phyloP scores from a whole-genome alignment of 2,329 filamentous ascomycete species.

The Ophiosphaerella narmari region DNA sequence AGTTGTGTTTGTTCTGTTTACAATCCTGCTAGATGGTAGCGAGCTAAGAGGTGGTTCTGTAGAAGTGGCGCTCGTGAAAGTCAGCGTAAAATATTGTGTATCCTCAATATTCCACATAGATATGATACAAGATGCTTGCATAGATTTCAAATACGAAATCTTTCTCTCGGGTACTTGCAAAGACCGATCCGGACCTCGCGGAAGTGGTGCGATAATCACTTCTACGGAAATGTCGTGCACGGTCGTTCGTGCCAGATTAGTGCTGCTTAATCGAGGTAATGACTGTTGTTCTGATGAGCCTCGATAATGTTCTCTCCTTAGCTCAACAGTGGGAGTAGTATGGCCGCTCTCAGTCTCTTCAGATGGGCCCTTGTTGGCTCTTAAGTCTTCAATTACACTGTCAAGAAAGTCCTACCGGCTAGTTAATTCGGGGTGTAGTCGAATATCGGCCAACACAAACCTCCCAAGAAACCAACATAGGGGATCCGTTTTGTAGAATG shows the following conservation, averaged over 20 bases:
- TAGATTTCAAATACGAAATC: conserved; percentile 33
- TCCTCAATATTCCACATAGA: conserved; percentile 73
- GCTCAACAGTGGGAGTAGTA: conserved; percentile 34
- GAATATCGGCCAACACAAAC: conserved; percentile 26
- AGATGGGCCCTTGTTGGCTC: conserved; percentile 11
- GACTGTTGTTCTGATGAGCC: conserved; percentile 9
- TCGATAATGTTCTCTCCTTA: conserved; percentile 7
- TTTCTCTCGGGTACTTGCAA: conserved; percentile 20
- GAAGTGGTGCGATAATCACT: conserved; percentile 63
- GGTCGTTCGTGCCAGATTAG: conserved; percentile 46
- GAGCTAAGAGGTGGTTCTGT: conserved; percentile 15
- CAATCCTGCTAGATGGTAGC: conserved; percentile 45
- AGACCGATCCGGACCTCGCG: conserved; percentile 11
- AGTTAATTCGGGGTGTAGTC: conserved; percentile 11
- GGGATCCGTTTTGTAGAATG: conserved; percentile 68
- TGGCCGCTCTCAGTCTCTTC: conserved; percentile 28
- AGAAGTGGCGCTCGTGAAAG: conserved; percentile 66
- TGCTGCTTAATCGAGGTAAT: conserved; percentile 37
- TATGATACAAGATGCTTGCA: conserved; percentile 75
- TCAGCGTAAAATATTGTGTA: conserved; percentile 73
- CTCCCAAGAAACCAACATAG: conserved; percentile 58
- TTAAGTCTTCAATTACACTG: conserved; percentile 48
- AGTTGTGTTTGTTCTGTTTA: conserved; percentile 48
- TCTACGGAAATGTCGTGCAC: conserved; percentile 68
- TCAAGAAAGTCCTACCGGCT: conserved; percentile 47